Evolutionary conservation across 768 basidiomycete genomes (phyloP).

Genomic region (Cyathus striatus): DNA sequence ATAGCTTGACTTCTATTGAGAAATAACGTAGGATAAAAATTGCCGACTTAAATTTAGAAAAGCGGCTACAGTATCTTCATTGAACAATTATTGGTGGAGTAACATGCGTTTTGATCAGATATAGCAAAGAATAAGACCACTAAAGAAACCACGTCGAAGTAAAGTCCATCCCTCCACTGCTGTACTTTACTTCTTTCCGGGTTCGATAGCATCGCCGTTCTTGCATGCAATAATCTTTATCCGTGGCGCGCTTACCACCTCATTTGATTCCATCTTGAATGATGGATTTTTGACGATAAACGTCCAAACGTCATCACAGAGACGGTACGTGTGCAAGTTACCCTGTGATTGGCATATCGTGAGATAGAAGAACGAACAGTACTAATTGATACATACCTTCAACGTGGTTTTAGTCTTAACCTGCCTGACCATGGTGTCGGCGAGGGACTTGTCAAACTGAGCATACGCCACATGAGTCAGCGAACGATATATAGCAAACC

Average conservation of each 20-base stretch:
- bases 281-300: constrained; percentile 91
- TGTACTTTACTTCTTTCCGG: constrained; percentile 71
- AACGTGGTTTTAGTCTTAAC: constrained; percentile 94
- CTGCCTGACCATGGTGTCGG: constrained; percentile 87
- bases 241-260: constrained; percentile 64
- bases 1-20: too few species aligned
- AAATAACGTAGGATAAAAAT: too few species aligned
- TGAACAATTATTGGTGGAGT: too few species aligned
- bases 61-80: too few species aligned
- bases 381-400: constrained; percentile 49
- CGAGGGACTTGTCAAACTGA: constrained; percentile 94
- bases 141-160: too few species aligned
- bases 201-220: constrained; percentile 84
- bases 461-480: not conserved
- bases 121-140: too few species aligned
- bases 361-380: not conserved
- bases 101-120: too few species aligned
- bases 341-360: constrained; percentile 43
- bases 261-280: constrained; percentile 95
- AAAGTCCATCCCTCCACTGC: too few species aligned
- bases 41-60: too few species aligned
- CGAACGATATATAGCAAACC: constrained; percentile 4
- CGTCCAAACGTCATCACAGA: constrained; percentile 98
- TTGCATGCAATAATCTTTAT: constrained; percentile 99
- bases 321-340: constrained; percentile 85